Evolutionary conservation across 108 stramenopile species (phyloP), one percentile per base, ranked within the genome.

Genomic region (Discostella stelligeroides): DNA sequence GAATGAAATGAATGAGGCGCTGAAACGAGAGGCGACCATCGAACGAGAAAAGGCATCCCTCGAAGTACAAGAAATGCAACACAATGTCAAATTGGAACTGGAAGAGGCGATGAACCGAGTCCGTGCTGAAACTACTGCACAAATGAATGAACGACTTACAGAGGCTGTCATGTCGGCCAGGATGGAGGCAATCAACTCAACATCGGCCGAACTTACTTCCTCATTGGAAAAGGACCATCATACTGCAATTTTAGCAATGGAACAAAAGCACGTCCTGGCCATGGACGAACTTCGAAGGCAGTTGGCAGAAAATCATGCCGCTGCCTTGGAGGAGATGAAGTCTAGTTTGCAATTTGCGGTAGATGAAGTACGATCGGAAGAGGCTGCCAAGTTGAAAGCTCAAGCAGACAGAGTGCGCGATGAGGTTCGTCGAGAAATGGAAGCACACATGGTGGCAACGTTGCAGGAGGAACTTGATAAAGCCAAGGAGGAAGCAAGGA

Each of bases 361-460:
- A 14, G 65, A 67, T 20, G 50, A 62, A 23, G 25, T 75, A 39
- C 65, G 64, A 25, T 45, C 50, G 1, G 60, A 62, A 15, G 74
- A 75, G 66, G 37, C 58, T 37, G 51, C 65, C 8, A 60, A 25
- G 63, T 66, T 53, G 66, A 43, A 34, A 27, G 40, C 17, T 12
- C 65, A 75, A 59, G 18, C 66, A 37, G 73, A 67, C 37, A 49
- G 51, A 29, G 60, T 79, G 17, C 64, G 77, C 12, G 76, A 41
- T 18, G 75, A 81, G 48, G 66, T 61, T 15, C 50, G 56, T 34
- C 60, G 68, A 7, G 57, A 78, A 49, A n/a, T 68, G 37, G 39
- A 66, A 42, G 37, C 54, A 17, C 30, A 63, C 34, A 46, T 29
- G 54, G 40, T 63, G 18, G 53, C 25, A 54, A 9, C 53, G 28